Conservation (phyloP, 352 stramenopile genomes). For the Globisporangium alternatum region DNA sequence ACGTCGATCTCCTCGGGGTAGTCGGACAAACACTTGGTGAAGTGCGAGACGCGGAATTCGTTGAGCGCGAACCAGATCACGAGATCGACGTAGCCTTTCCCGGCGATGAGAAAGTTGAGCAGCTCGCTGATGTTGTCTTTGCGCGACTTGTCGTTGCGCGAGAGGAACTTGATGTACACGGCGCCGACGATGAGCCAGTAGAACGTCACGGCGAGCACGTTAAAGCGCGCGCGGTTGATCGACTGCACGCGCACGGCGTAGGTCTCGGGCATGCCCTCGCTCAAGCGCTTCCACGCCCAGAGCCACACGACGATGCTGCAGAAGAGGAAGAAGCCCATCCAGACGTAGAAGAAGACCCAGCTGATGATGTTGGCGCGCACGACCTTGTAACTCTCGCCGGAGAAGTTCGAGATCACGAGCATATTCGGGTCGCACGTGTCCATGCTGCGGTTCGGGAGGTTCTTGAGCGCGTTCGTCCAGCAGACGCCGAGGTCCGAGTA, state of each 20-base stretch:
- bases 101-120: slow-evolving; percentile 84
- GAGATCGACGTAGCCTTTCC: slow-evolving; percentile 86
- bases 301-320: slow-evolving; percentile 82
- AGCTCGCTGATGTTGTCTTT: slow-evolving; percentile 65
- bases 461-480: slow-evolving; percentile 84
- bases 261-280: slow-evolving; percentile 85
- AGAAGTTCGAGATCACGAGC: slow-evolving; percentile 70
- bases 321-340: slow-evolving; percentile 82
- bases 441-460: slow-evolving; percentile 39
- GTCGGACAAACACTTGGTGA: slow-evolving; percentile 60
- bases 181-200: slow-evolving; percentile 83
- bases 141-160: slow-evolving; percentile 41
- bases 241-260: slow-evolving; percentile 83
- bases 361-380: slow-evolving; percentile 87
- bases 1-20: slow-evolving; percentile 67
- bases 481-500: slow-evolving; percentile 86
- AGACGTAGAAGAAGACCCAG: slow-evolving; percentile 87
- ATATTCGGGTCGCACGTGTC: slow-evolving; percentile 21
- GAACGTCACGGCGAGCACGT: slow-evolving; percentile 84
- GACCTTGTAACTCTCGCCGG: slow-evolving; percentile 52
- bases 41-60: slow-evolving; percentile 79
- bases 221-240: slow-evolving; percentile 87
- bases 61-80: slow-evolving; percentile 89
- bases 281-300: slow-evolving; percentile 84
- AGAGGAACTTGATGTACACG: slow-evolving; percentile 82